These are phyloP conservation scores for Zasmidium angulare DNA, from an alignment of 2,329 filamentous ascomycete genomes.

Conservation along the genomic window DNA sequence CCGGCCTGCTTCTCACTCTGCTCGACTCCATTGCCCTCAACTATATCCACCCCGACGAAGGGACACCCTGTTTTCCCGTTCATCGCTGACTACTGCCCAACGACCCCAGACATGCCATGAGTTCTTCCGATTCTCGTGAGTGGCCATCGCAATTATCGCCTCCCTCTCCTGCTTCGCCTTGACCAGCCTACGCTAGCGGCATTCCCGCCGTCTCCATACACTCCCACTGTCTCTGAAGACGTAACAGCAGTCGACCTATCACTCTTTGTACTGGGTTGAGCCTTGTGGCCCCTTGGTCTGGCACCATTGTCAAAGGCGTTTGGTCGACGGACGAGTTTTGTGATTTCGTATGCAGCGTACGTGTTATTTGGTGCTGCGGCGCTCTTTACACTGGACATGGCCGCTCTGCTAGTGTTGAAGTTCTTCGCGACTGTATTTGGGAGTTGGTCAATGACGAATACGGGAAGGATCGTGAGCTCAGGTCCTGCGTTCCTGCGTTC, in stretches of 20 bases:
- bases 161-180: constrained; percentile 65
- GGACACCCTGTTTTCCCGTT: constrained; percentile 66
- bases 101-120: constrained; percentile 65
- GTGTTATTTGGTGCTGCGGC: constrained; percentile 40
- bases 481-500: constrained; percentile 76
- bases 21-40: constrained; percentile 17
- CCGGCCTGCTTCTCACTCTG: not conserved
- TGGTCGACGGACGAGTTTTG: constrained; percentile 40
- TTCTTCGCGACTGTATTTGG: constrained; percentile 44
- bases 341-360: constrained; percentile 32
- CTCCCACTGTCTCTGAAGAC: constrained; percentile 52
- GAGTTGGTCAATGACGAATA: constrained; percentile 41
- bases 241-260: constrained; percentile 62
- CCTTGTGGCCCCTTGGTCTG: constrained; percentile 53
- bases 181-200: constrained; percentile 62
- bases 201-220: constrained; percentile 52
- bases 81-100: constrained; percentile 63
- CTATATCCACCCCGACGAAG: constrained; percentile 40
- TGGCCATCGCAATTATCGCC: constrained; percentile 63
- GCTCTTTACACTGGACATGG: constrained; percentile 34
- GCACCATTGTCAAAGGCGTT: constrained; percentile 62
- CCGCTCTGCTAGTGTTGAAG: constrained; percentile 43
- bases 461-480: constrained; percentile 49
- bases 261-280: constrained; percentile 61
- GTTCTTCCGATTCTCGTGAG: constrained; percentile 55